These are phyloP conservation scores for Zostera marina DNA, from an alignment of 116 monocot genomes.

Conservation along the genomic window DNA sequence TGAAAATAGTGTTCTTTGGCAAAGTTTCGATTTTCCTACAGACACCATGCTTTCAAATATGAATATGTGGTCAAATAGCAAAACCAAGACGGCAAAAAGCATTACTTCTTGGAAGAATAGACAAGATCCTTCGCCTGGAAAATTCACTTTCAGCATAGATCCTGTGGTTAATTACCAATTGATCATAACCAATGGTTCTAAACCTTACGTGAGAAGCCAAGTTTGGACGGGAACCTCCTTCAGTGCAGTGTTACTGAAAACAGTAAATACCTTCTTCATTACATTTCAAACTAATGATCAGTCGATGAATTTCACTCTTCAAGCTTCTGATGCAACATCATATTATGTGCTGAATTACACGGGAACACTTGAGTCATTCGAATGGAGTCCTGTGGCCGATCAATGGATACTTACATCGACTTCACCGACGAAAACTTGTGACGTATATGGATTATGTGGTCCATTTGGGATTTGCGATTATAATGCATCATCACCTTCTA, in stretches of 20 bases:
- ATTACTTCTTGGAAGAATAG: background rate
- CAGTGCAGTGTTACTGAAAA: background rate
- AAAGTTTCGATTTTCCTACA: constrained; percentile 8
- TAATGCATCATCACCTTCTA: background rate
- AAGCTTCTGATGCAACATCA: background rate
- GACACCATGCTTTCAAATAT: constrained; percentile 6
- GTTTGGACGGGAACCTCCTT: constrained; percentile 10
- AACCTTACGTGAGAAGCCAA: constrained; percentile 5
- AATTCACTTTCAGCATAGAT: constrained; percentile 14
- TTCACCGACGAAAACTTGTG: background rate
- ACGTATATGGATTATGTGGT: background rate
- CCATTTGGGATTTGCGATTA: background rate
- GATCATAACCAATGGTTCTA: background rate
- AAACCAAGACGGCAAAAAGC: background rate
- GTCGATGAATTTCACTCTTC: background rate
- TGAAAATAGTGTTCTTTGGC: background rate
- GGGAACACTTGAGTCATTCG: background rate
- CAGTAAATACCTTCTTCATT: background rate
- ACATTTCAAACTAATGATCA: background rate
- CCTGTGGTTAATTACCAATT: background rate
- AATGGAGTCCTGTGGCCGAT: background rate
- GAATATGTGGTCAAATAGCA: constrained; percentile 1
- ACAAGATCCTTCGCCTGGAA: constrained; percentile 9
- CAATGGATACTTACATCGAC: background rate
- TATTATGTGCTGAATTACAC: background rate